Conservation (phyloP, 2,329 filamentous ascomycete genomes). For the Ophiostoma pallidulum region DNA sequence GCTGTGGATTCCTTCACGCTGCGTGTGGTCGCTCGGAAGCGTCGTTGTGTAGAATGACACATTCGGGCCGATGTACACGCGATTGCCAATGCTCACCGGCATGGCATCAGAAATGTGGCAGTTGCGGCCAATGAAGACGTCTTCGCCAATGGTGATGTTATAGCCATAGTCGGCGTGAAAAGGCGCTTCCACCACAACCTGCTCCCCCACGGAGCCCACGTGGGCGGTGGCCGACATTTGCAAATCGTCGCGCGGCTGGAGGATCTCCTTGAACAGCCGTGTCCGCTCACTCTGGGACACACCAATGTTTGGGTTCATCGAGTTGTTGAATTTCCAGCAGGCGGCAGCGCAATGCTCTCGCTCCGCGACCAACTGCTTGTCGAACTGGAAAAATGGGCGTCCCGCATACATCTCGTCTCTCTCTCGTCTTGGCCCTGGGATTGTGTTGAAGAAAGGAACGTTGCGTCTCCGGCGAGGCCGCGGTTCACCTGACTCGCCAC, state of each 20-base stretch:
- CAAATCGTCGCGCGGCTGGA: slow-evolving; percentile 52
- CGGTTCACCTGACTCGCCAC: not conserved
- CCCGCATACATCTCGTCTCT: slow-evolving; percentile 86
- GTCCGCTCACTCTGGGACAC: slow-evolving; percentile 59
- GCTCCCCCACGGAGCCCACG: slow-evolving; percentile 58
- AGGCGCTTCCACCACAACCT: slow-evolving; percentile 72
- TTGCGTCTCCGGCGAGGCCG: slow-evolving; percentile 38
- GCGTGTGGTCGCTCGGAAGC: slow-evolving; percentile 61
- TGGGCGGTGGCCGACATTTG: slow-evolving; percentile 47
- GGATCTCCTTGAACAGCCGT: slow-evolving; percentile 61
- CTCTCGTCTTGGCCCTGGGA: slow-evolving; percentile 40
- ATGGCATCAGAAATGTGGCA: slow-evolving; percentile 85
- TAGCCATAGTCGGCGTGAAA: slow-evolving; percentile 95
- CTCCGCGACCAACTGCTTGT: slow-evolving; percentile 68
- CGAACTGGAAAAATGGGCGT: slow-evolving; percentile 69
- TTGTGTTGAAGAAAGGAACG: slow-evolving; percentile 42
- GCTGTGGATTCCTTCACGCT: slow-evolving; percentile 63
- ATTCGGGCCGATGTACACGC: slow-evolving; percentile 68
- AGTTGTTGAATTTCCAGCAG: slow-evolving; percentile 79
- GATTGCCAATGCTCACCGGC: slow-evolving; percentile 69
- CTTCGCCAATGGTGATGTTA: slow-evolving; percentile 80
- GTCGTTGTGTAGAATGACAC: slow-evolving; percentile 77
- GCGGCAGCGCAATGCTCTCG: slow-evolving; percentile 76
- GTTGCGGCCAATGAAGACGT: slow-evolving; percentile 72
- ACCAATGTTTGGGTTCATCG: slow-evolving; percentile 62